Evolutionary conservation across 2,329 filamentous ascomycete species (phyloP), one percentile per base, ranked within the genome.

Genomic region (Arthroderma sp.): DNA sequence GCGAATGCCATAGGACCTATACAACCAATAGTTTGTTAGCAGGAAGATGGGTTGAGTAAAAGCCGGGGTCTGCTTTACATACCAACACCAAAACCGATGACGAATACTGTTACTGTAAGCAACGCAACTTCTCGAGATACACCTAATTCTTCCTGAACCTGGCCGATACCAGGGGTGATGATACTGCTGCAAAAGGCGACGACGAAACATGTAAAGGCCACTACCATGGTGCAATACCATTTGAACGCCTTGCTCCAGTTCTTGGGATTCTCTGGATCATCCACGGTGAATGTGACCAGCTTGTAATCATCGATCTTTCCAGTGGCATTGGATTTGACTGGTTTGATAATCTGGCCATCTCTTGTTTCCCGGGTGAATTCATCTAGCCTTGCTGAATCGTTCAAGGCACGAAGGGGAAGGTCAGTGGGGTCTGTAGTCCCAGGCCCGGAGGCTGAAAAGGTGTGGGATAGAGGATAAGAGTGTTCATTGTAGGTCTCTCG

Each of bases 211-310:
- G 81, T 84, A 22, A 75, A 50, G 1, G 86, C 83, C 0, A 94
- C 85, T 10, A 85, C 78, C 81, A 93, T 86, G 27, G 86, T 94
- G 57, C 77, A 81, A 56, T 81, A 85, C 84, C 85, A 89, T 64
- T 88, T 91, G 61, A 69, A 81, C 1, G 65, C 68, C 61, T 85
- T 86, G 46, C 74, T 77, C 83, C 83, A 91, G 62, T 89, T 91
- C 71, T 89, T 89, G 0, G 85, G 85, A 56, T 89, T 89, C 51
- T 80, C 82, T 0, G 77, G 74, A 58, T 91, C 85, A 47, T 78
- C 67, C 2, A 80, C 72, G 3, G 71, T 74, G 57, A 91, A 94
- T 0, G 80, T 83, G 31, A 84, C 79, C 6, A 84, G 66, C 47
- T 80, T 76, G 57, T 75, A 80, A 29, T 70, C 63, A 51, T 70